A percentile compares a stretch with the other conserved stretches of the same genome.
phyloP scores from a whole-genome alignment of 257 asterid species.

The Prunella vulgaris region DNA sequence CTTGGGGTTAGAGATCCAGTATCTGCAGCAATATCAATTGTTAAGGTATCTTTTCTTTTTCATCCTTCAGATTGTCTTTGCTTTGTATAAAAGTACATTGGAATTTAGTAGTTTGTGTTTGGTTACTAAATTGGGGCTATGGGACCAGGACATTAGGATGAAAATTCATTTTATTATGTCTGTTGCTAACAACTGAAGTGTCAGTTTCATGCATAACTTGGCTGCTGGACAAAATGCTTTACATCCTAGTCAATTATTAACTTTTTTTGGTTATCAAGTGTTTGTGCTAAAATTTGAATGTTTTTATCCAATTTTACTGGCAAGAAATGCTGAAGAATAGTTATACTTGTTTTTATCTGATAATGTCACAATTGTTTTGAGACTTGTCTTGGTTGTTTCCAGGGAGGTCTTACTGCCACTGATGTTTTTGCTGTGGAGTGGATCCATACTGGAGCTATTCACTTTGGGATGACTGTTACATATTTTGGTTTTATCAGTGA shows the following conservation, averaged over 20 bases:
- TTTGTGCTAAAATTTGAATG: conserved; percentile 4
- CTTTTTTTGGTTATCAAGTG: conserved; percentile 7
- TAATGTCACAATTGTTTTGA: conserved; percentile 15
- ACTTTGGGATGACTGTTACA: conserved; percentile 87
- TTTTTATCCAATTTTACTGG: not conserved
- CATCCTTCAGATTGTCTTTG: conserved; percentile 4
- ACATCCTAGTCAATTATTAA: not conserved
- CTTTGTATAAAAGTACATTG: conserved; percentile 4
- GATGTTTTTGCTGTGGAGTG: conserved; percentile 99
- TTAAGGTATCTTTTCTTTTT: conserved; percentile 52
- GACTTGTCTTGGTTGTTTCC: conserved; percentile 26
- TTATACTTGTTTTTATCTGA: not conserved
- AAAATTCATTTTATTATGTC: not conserved
- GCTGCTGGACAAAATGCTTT: conserved; percentile 6
- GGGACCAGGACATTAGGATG: conserved; percentile 5
- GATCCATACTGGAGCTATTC: conserved; percentile 89
- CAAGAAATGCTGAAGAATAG: not conserved
- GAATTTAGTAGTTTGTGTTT: not conserved
- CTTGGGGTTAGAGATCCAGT: conserved; percentile 96
- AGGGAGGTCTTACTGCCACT: conserved; percentile 97
- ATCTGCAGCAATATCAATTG: conserved; percentile 93
- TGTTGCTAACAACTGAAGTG: not conserved
- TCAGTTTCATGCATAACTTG: not conserved
- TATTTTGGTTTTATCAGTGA: conserved; percentile 95
- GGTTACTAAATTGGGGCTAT: not conserved